phyloP scores from a whole-genome alignment of 495 filamentous ascomycete species.

The Penicillium paxilli region DNA sequence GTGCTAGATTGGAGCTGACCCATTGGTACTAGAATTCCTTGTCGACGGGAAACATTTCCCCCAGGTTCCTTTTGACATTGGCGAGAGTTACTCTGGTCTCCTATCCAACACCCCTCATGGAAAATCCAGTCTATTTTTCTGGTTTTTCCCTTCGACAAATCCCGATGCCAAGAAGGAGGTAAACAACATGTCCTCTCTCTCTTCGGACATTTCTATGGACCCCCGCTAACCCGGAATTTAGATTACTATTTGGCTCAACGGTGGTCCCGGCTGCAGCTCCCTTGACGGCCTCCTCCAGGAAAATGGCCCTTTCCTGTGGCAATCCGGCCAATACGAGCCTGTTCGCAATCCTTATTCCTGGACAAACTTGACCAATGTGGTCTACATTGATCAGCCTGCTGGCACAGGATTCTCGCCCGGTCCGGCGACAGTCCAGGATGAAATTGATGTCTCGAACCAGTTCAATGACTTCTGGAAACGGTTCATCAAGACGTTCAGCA shows the following conservation, averaged over 20 bases:
- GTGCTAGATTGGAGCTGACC: too few relatives aligned
- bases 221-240: constrained; percentile 28
- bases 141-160: constrained; percentile 70
- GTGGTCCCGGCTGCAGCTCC: constrained; percentile 68
- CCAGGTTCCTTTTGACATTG: constrained; percentile 72
- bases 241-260: constrained; percentile 71
- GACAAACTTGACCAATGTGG: constrained; percentile 73
- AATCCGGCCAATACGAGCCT: constrained; percentile 63
- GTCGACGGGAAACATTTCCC: constrained; percentile 70
- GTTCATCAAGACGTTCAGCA: constrained; percentile 65
- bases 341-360: constrained; percentile 66
- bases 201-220: constrained; percentile 4
- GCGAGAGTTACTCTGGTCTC: constrained; percentile 75
- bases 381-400: constrained; percentile 77
- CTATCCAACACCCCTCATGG: constrained; percentile 61
- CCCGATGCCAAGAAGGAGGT: constrained; percentile 60
- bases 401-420: constrained; percentile 74
- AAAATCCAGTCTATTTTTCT: constrained; percentile 66
- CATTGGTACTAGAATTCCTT: constrained; percentile 61
- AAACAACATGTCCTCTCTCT: too few relatives aligned
- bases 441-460: constrained; percentile 63
- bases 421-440: constrained; percentile 57
- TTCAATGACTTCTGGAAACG: constrained; percentile 72
- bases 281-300: constrained; percentile 72
- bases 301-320: constrained; percentile 77